Conservation (phyloP, 2,329 filamentous ascomycete genomes). For the Monosporascus sp. region DNA sequence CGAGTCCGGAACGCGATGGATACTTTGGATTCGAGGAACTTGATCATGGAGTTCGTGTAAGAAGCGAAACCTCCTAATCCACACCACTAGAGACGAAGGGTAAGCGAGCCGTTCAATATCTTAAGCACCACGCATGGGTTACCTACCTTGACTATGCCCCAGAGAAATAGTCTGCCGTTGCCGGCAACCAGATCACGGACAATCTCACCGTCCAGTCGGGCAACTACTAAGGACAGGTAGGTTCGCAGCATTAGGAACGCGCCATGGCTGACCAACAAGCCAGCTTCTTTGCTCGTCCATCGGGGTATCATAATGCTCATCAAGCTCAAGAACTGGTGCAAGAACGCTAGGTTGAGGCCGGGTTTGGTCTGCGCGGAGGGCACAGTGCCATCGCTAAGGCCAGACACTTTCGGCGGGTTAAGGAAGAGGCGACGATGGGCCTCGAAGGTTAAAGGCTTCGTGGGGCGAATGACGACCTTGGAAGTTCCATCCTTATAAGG, state of each 20-base stretch:
- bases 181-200: constrained; percentile 94
- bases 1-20: constrained; percentile 96
- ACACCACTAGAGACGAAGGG: constrained; percentile 58
- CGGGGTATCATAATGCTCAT: constrained; percentile 97
- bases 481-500: constrained; percentile 83
- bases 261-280: constrained; percentile 80
- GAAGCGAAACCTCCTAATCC: constrained; percentile 89
- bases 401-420: constrained; percentile 79
- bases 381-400: constrained; percentile 67
- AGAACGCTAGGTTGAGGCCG: constrained; percentile 87
- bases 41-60: constrained; percentile 99
- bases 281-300: constrained; percentile 94
- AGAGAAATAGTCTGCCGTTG: constrained; percentile 80
- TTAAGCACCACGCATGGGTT: background rate
- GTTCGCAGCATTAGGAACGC: constrained; percentile 87
- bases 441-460: constrained; percentile 91
- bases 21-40: constrained; percentile 95
- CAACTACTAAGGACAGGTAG: constrained; percentile 89
- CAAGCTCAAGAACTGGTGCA: constrained; percentile 93
- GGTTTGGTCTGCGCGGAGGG: constrained; percentile 89
- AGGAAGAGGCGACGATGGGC: constrained; percentile 90
- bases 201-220: constrained; percentile 89
- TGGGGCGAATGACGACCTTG: constrained; percentile 86
- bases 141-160: constrained; percentile 73
- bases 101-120: constrained; percentile 8